phyloP scores from a whole-genome alignment of 192 early-diverging fungal species.

The Allomyces macrogynus region DNA sequence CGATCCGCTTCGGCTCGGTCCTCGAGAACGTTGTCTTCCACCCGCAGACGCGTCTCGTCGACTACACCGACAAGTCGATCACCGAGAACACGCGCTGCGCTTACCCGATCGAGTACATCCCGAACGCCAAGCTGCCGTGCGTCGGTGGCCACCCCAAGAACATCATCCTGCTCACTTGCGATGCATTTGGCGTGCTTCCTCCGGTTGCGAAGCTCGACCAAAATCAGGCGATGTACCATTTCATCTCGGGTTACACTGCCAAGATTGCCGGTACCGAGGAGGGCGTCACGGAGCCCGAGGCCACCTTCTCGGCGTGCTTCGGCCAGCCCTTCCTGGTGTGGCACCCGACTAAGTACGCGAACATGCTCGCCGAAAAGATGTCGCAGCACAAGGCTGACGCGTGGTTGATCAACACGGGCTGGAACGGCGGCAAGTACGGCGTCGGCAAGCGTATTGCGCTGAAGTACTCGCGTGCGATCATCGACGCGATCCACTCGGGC shows the following conservation, averaged over 20 bases:
- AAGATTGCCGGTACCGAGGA: conserved; percentile 97
- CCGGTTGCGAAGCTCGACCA: conserved; percentile 73
- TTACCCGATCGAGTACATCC: conserved; percentile 88
- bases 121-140: conserved; percentile 85
- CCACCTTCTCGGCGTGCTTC: conserved; percentile 86
- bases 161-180: conserved; percentile 90
- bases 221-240: conserved; percentile 88
- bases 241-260: conserved; percentile 92
- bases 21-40: conserved; percentile 86
- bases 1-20: conserved; percentile 81
- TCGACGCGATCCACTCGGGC: conserved; percentile 90
- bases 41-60: conserved; percentile 46
- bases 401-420: conserved; percentile 94
- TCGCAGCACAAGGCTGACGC: conserved; percentile 60
- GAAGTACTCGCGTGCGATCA: conserved; percentile 92
- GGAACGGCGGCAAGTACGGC: conserved; percentile 85
- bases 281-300: conserved; percentile 72
- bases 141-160: conserved; percentile 78
- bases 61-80: conserved; percentile 53
- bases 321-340: conserved; percentile 93
- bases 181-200: conserved; percentile 89
- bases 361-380: conserved; percentile 94
- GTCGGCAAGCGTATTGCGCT: conserved; percentile 76
- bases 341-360: conserved; percentile 88
- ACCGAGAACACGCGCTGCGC: conserved; percentile 95